Conservation (phyloP, 495 filamentous ascomycete species). For the Margaritispora aquatica region DNA sequence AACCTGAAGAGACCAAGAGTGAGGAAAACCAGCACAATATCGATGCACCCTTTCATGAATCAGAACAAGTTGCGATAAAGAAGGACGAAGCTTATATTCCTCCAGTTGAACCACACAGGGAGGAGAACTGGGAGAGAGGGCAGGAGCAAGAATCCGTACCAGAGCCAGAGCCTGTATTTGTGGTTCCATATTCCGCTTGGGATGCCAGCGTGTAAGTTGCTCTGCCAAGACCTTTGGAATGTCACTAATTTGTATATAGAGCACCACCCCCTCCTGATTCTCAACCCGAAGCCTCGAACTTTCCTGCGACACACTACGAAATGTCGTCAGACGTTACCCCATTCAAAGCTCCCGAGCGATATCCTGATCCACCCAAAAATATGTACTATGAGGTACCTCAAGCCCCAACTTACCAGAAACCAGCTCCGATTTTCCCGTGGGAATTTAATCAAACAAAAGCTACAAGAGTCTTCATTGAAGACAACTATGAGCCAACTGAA, state of each 20-base stretch:
- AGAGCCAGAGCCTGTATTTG: conserved; percentile 26
- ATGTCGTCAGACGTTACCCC: conserved; percentile 67
- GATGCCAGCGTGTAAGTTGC: conserved; percentile 55
- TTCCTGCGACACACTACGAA: conserved; percentile 63
- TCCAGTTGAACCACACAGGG: conserved; percentile 12
- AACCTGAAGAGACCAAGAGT: conserved; percentile 14
- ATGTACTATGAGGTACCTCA: conserved; percentile 79
- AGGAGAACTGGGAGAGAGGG: conserved; percentile 6
- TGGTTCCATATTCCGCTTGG: conserved; percentile 48
- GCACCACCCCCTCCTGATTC: conserved; percentile 68
- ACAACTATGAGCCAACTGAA: conserved; percentile 48
- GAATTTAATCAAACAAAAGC: conserved; percentile 58
- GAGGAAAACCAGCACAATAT: conserved; percentile 19
- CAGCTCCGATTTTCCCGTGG: conserved; percentile 80
- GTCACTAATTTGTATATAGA: conserved; percentile 37
- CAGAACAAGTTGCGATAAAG: conserved; percentile 6
- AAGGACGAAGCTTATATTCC: conserved; percentile 19
- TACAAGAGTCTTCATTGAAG: conserved; percentile 66
- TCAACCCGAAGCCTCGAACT: conserved; percentile 69
- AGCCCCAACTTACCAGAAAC: conserved; percentile 46
- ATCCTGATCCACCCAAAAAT: conserved; percentile 75
- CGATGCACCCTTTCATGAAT: conserved; percentile 19
- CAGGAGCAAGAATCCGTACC: conserved; percentile 3
- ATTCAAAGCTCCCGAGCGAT: conserved; percentile 66
- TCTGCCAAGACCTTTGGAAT: background rate